Base-by-base conservation (phyloP, 1,284 basidiomycete species). In the Boletellus deceptivus region DNA sequence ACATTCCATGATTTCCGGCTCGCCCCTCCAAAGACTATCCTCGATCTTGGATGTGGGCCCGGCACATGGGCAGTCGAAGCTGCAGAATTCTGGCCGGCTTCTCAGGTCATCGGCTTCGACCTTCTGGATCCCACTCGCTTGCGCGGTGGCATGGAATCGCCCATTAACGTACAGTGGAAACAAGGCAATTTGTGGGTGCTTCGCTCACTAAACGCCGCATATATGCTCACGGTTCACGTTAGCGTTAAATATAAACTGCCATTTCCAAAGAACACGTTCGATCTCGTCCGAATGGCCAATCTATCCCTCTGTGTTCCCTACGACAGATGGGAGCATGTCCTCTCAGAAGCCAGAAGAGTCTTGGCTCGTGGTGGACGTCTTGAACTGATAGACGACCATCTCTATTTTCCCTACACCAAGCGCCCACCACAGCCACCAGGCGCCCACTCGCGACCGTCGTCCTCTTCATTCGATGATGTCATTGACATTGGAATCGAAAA, bases 31-130 rank as follows among this genome's bases (percentile, higher is more conserved):
- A 57, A 64, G 2, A 68, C 70, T n/a, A 79, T 84, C 25, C 75
- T 90, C 10, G 87, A 89, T 59, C 69, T 90, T 16, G 87, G 87
- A 6, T 89, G 86, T 66, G 87, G 87, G 5, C 61, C 76, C 47
- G 86, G 86, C 1, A 60, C 75, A 38, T 90, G 87, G 87, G 72
- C 80, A 2, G 56, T 79, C 0, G 72, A 81, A 39, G 82, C 86
- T 3, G 78, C 84, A 8, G 70, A 62, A 17, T 59, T 69, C n/a
- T 90, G 87, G 87, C 75, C 72, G 33, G 64, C 72, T 33, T 69
- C 79, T 16, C 72, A 73, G 20, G 74, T 89, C 46, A 79, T 77
- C 16, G 86, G 82, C 1, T 73, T 88, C 35, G 86, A 89, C 60
- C 65, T 89, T 33, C 72, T 87, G 14, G 76, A 85, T 59, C 65